Conservation (phyloP, 2,329 filamentous ascomycete species). For the Diaporthe sp. region DNA sequence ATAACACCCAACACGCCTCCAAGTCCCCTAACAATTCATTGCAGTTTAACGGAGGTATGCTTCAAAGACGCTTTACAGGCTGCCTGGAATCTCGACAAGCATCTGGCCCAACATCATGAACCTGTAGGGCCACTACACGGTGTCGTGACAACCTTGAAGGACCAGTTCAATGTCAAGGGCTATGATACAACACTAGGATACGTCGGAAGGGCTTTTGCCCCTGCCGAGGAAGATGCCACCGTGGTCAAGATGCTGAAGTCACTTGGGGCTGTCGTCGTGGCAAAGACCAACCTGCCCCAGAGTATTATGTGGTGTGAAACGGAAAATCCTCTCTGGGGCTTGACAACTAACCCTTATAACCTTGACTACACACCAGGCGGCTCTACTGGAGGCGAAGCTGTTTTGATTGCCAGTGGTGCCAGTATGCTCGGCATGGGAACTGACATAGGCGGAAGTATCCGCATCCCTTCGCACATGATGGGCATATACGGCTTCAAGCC, state of each 20-base stretch:
- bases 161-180: constrained; percentile 73
- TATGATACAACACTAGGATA: constrained; percentile 72
- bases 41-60: constrained; percentile 37
- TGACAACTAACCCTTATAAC: constrained; percentile 62
- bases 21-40: not conserved
- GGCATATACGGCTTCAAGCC: constrained; percentile 65
- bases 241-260: constrained; percentile 63
- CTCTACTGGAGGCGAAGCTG: constrained; percentile 60
- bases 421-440: constrained; percentile 64
- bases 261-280: constrained; percentile 66
- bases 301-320: constrained; percentile 69
- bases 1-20: rapidly evolving
- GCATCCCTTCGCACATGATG: constrained; percentile 63
- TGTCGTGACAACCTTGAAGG: constrained; percentile 57
- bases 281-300: constrained; percentile 63
- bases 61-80: constrained; percentile 28
- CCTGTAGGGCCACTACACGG: constrained; percentile 36
- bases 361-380: constrained; percentile 53
- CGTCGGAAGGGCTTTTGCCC: constrained; percentile 62
- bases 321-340: constrained; percentile 65
- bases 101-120: constrained; percentile 11
- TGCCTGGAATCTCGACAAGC: constrained; percentile 2
- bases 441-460: constrained; percentile 65
- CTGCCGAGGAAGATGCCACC: constrained; percentile 61
- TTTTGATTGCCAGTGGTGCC: constrained; percentile 55